Percentiles rank a stretch among this genome's conserved stretches.
Evolutionary conservation across 192 early-diverging fungal species (phyloP).

Genomic region (Umbelopsis ramanniana): DNA sequence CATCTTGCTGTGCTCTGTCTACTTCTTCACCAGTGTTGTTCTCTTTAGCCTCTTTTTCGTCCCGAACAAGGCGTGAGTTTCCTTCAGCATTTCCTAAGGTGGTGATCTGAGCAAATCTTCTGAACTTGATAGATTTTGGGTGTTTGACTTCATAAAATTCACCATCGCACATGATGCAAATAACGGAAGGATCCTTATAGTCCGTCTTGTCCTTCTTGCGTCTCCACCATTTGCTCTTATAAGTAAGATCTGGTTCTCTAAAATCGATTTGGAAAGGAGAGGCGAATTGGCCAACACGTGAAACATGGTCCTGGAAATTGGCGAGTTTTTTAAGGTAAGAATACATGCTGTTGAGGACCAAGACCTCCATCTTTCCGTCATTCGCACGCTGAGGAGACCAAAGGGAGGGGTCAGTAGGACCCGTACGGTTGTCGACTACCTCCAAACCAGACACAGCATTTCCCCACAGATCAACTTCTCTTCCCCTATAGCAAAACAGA

Average conservation of each 20-base stretch:
- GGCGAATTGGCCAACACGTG: constrained; percentile 70
- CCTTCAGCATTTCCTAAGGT: constrained; percentile 50
- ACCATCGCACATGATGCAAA: constrained; percentile 79
- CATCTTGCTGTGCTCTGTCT: not conserved
- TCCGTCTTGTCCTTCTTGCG: constrained; percentile 25
- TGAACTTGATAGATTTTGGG: constrained; percentile 60
- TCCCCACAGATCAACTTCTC: constrained; percentile 73
- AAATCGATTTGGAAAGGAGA: constrained; percentile 61
- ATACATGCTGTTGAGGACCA: constrained; percentile 61
- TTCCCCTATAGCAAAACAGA: constrained; percentile 42
- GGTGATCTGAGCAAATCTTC: constrained; percentile 69
- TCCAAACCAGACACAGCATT: constrained; percentile 47
- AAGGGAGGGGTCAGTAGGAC: constrained; percentile 53
- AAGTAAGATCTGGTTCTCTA: constrained; percentile 44
- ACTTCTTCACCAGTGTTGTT: not conserved
- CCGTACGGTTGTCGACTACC: constrained; percentile 48
- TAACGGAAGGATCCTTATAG: constrained; percentile 44
- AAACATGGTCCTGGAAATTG: constrained; percentile 53
- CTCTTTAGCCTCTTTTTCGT: constrained; percentile 25
- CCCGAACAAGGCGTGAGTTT: constrained; percentile 32
- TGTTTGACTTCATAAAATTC: constrained; percentile 74
- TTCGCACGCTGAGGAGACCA: constrained; percentile 74
- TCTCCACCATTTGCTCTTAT: constrained; percentile 27
- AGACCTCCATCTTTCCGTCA: constrained; percentile 70
- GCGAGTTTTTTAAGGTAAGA: constrained; percentile 70